These are phyloP conservation scores for Neoboletus subvelutipes DNA, from an alignment of 768 basidiomycete genomes.

Conservation along the genomic window DNA sequence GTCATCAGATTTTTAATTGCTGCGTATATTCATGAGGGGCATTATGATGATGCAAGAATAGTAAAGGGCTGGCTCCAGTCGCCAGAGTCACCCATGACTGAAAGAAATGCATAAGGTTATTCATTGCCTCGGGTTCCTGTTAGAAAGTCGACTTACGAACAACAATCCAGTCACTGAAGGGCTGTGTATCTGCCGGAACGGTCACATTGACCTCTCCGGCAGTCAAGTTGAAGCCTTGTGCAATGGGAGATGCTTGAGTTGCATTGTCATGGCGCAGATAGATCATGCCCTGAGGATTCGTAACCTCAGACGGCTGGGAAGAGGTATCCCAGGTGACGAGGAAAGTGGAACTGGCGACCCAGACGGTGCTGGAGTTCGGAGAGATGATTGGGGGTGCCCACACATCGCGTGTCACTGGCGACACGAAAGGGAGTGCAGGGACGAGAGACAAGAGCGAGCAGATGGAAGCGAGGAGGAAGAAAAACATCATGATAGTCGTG, in stretches of 20 bases:
- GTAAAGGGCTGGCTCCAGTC: conserved; percentile 46
- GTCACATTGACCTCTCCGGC: conserved; percentile 37
- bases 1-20: conserved; percentile 14
- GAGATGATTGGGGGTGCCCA: conserved; percentile 44
- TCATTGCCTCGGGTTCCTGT: neutral
- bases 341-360: conserved; percentile 40
- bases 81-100: conserved; percentile 57
- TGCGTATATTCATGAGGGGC: conserved; percentile 6
- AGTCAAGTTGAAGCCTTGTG: conserved; percentile 37
- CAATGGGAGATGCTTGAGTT: conserved; percentile 38
- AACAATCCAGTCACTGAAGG: conserved; percentile 43
- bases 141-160: conserved; percentile 38
- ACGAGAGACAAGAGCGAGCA: conserved; percentile 29
- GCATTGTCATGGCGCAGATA: conserved; percentile 38
- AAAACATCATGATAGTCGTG: conserved; percentile 25
- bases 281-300: conserved; percentile 44
- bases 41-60: conserved; percentile 32
- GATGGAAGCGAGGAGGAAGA: conserved; percentile 13
- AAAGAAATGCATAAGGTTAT: neutral
- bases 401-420: conserved; percentile 41
- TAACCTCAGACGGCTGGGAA: conserved; percentile 44
- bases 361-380: conserved; percentile 38
- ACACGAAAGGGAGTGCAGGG: conserved; percentile 29
- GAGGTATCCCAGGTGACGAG: conserved; percentile 50
- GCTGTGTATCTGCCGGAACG: conserved; percentile 36